Evolutionary conservation across 2,329 filamentous ascomycete species (phyloP), one percentile per base, ranked within the genome.

Genomic region (Trichoderma sp.): DNA sequence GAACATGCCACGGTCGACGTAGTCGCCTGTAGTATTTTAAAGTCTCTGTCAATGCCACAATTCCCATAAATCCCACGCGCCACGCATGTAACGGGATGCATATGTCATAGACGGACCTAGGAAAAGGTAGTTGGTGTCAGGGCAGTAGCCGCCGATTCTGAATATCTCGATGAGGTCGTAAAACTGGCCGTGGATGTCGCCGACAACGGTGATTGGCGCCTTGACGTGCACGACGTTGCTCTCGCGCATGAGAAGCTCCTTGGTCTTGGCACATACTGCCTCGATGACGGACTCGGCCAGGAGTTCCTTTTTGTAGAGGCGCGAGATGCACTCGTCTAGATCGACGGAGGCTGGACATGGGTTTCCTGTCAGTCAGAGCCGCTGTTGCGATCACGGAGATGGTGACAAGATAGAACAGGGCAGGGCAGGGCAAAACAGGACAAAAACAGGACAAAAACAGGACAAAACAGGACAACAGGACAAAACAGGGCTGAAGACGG

Each of bases 121-220:
- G 78, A 99, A 99, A 59, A 99, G 86, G 79, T 99, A 99, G 78
- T 99, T 99, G 59, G 95, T 99, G 79, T 99, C 93, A 19, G 95
- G 95, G 81, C 94, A 98, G 80, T 92, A 97, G 67, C 95, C 95
- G 68, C 95, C 95, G 75, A 99, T 99, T 80, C 93, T 93, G 83
- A 99, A 99, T 73, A 99, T 98, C 85, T 99, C 95, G 72, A 99
- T 95, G 82, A 99, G 89, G 80, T 99, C 95, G 80, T 94, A 98
- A 83, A 99, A 99, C 80, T 99, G 95, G 68, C 95, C 95, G 80
- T 99, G 95, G 73, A 99, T 99, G 79, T 99, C 95, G 72, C 95
- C 95, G 45, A 99, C 95, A 10, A 99, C 95, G 17, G 95, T 99
- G 68, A 99, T 93, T 2, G 95, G 95, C 35, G 95, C 94, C 74